These are phyloP conservation scores for Salix brachista DNA, from an alignment of 345 rosid genomes.

Conservation along the genomic window DNA sequence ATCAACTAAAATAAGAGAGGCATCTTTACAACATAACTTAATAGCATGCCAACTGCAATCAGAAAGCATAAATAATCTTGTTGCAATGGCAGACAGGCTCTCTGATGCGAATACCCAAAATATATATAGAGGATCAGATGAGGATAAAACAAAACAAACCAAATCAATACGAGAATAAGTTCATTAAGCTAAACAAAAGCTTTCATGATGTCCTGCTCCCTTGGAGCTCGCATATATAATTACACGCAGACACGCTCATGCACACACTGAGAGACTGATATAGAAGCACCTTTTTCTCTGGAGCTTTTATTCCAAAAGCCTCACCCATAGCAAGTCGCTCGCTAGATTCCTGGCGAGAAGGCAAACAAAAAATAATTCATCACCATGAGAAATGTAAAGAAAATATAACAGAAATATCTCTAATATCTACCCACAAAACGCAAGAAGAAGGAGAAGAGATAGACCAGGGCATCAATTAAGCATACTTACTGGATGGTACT, in stretches of 20 bases:
- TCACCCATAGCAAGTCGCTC: slow-evolving; percentile 91
- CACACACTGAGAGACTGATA: background rate
- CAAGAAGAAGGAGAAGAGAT: background rate
- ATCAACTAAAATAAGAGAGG: background rate
- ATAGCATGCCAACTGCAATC: background rate
- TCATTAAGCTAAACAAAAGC: background rate
- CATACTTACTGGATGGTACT: slow-evolving; percentile 86
- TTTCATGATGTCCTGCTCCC: slow-evolving; percentile 39
- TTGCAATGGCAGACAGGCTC: background rate
- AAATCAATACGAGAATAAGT: background rate
- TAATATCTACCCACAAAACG: background rate
- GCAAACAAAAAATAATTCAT: slow-evolving; percentile 3
- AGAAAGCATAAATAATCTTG: background rate
- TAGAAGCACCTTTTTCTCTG: slow-evolving; percentile 67
- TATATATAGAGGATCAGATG: background rate
- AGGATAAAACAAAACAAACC: background rate
- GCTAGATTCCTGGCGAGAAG: slow-evolving; percentile 72
- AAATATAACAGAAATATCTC: background rate
- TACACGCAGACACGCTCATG: background rate
- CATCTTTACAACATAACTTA: background rate
- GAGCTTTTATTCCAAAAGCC: slow-evolving; percentile 89
- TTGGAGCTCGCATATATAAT: slow-evolving; percentile 57
- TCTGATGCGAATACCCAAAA: background rate
- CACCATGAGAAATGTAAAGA: background rate
- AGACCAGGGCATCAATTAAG: background rate